Evolutionary conservation across 2,329 filamentous ascomycete species (phyloP), one percentile per base, ranked within the genome.

Genomic region (Verticillium longisporum): DNA sequence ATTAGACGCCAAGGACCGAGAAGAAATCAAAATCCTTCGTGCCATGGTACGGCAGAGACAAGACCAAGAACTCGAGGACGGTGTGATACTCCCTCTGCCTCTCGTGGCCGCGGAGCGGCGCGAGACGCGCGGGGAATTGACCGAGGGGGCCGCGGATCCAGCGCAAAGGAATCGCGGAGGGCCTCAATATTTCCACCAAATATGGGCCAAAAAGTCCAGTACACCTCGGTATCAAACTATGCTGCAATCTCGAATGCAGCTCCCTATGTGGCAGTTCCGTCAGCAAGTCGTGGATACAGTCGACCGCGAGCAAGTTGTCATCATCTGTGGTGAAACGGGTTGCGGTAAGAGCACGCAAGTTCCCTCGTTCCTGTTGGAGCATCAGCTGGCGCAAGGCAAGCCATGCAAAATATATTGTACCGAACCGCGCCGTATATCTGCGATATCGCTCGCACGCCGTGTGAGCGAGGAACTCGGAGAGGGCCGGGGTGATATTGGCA

Each of bases 301-400:
- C 34, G 88, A 91, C 56, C 80, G 84, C 26, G 84, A 96, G 66
- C 93, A 95, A 69, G 89, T 96, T 10, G 88, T 95, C 10, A 97
- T 99, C 62, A 85, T 99, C 34, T 98, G 94, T 71, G 95, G 95
- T 71, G 95, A 99, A 76, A 99, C 95, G 2, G 95, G 95, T 67
- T 97, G 90, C 72, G 95, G 95, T 65, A 99, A 99, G 79, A 97
- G 92, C 74, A 99, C 95, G 0, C 95, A 99, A 70, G 89, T 97
- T n/a, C 95, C 95, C 5, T 88, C 93, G 0, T 98, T 96, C 71
- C 85, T 99, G 60, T 80, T 99, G 7, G 95, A 99, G 73, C 86
- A 97, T 68, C 89, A 97, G 70, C 83, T 99, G 57, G 84, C 86
- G 3, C 84, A 88, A 64, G 94, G 93, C 4, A 88, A 87, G 65